Percentiles rank a stretch among this genome's conserved stretches.
phyloP scores from a whole-genome alignment of 1,139 yeast genomes.

The Suzukiozyma palmioleophila region DNA sequence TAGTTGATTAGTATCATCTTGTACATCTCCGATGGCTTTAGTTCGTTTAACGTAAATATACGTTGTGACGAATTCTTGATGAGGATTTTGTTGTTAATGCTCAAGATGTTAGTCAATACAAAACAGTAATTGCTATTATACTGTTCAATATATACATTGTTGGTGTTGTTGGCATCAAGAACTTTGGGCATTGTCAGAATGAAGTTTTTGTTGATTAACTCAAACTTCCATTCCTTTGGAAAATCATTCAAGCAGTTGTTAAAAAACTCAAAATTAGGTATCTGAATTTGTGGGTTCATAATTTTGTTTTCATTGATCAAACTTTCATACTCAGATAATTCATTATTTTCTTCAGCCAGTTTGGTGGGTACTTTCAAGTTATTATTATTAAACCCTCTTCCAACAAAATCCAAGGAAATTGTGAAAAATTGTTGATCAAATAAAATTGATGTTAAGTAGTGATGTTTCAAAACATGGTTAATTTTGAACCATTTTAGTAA shows the following conservation, averaged over 20 bases:
- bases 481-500: conserved; percentile 75
- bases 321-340: conserved; percentile 34
- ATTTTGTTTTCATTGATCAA: conserved; percentile 34
- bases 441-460: conserved; percentile 64
- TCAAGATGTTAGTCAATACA: conserved; percentile 42
- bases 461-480: conserved; percentile 74
- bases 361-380: conserved; percentile 23
- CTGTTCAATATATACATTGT: conserved; percentile 23
- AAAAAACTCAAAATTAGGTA: conserved; percentile 43
- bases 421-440: conserved; percentile 68
- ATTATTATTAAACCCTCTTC: conserved; percentile 33
- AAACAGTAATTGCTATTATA: conserved; percentile 43
- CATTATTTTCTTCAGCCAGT: conserved; percentile 12
- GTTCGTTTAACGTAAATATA: conserved; percentile 49
- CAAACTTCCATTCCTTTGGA: conserved; percentile 13
- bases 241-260: conserved; percentile 29
- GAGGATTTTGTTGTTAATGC: conserved; percentile 40
- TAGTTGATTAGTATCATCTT: conserved; percentile 43
- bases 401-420: conserved; percentile 35
- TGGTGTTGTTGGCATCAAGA: conserved; percentile 25
- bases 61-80: conserved; percentile 49
- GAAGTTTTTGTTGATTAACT: conserved; percentile 28
- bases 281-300: conserved; percentile 42
- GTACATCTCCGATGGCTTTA: conserved; percentile 50
- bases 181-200: conserved; percentile 23